Base-by-base conservation (phyloP, 495 filamentous ascomycete genomes). In the Daldinia concentrica region DNA sequence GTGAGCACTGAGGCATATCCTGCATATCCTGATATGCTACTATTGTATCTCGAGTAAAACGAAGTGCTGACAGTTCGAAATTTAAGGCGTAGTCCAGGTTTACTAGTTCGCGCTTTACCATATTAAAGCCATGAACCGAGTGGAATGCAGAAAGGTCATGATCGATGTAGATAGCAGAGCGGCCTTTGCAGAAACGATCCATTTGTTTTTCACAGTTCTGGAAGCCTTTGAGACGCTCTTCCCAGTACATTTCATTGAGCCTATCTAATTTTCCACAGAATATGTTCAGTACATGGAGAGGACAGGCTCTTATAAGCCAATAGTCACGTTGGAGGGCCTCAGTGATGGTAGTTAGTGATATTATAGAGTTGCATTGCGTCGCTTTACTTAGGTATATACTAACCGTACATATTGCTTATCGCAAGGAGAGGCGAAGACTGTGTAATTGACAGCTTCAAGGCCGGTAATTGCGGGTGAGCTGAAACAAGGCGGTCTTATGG, bases 241-340 rank as follows among this genome's bases (percentile, higher is more conserved):
- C 14, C 27, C 48, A 57, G 30, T 48, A 58, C 1, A 4, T 22
- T 14, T 62, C 51, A n/a, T 36, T 68, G 0, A 62, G 4, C 12
- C 39, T 39, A 22, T 36, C 36, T 9, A 56, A 30, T 12, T 57
- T 34, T 14, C 12, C 58, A 12, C 58, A 62, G 32, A 58, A 26
- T 56, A 62, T 51, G 27, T 39, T 50, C 1, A 68, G 15, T 7
- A 58, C 24, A 17, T 62, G 41, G n/a, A 62, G 45, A 36, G 66
- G 66, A 19, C 27, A 57, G 6, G 8, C 0, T 19, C 11, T 37
- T 41, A 68, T 62, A 19, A 39, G 30, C 2, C 17, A 12, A 15
- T 58, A 34, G n/a, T 68, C 7, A 15, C 12, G 27, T 4, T 41
- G 22, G 14, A 68, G 11, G 8, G 39, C 29, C 15, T 6, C 6